phyloP scores from a whole-genome alignment of 345 rosid genomes.

The Boechera retrofracta region DNA sequence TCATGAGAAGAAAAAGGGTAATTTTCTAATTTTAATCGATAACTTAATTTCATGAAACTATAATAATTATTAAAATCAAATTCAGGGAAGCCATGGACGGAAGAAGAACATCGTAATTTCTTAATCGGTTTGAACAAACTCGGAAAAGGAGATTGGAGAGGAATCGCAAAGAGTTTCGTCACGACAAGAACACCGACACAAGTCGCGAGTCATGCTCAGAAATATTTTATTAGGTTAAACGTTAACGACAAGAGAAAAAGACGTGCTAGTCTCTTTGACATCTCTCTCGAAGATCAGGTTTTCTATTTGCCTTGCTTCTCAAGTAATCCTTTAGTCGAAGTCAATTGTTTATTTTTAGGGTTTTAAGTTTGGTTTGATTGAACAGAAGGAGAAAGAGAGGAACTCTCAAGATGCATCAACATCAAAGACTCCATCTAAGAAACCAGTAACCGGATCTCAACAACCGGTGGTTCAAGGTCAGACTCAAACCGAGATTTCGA shows the following conservation, averaged over 20 bases:
- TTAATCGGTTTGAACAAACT: slow-evolving; percentile 55
- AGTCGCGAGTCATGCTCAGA: slow-evolving; percentile 83
- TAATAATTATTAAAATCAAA: not conserved
- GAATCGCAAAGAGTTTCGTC: slow-evolving; percentile 62
- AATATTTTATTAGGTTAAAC: slow-evolving; percentile 57
- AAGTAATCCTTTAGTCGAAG: not conserved
- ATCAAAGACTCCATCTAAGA: slow-evolving; percentile 12
- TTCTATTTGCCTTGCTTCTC: slow-evolving; percentile 4
- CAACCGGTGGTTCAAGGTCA: slow-evolving; percentile 30
- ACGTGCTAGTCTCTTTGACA: slow-evolving; percentile 69
- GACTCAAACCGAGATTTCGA: slow-evolving; percentile 33
- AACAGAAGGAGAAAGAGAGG: slow-evolving; percentile 23
- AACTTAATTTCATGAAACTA: not conserved
- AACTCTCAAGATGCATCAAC: slow-evolving; percentile 30
- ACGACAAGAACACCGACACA: slow-evolving; percentile 63
- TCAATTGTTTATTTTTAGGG: not conserved
- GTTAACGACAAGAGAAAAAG: slow-evolving; percentile 51
- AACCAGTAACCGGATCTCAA: slow-evolving; percentile 27
- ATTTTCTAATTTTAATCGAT: not conserved
- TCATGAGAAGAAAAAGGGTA: slow-evolving; percentile 55
- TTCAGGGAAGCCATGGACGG: slow-evolving; percentile 71
- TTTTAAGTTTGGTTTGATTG: not conserved
- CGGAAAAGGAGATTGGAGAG: slow-evolving; percentile 80
- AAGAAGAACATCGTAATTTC: slow-evolving; percentile 62
- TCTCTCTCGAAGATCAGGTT: slow-evolving; percentile 45